Base-by-base conservation (phyloP, 106 monocot genomes). In the Ottelia alismoides region DNA sequence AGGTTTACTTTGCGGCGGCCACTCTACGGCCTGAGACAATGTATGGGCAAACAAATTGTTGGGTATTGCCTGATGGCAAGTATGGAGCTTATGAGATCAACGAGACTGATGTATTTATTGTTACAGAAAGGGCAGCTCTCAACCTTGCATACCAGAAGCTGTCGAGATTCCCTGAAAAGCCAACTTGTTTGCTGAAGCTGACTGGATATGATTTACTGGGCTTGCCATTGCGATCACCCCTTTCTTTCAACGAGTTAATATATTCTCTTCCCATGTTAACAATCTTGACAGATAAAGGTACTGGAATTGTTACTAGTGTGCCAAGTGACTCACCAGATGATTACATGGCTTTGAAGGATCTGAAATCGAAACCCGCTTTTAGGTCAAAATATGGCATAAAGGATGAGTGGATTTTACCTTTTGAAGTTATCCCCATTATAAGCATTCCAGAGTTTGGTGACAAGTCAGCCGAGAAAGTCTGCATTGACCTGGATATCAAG, bases 81-180 rank as follows among this genome's bases (percentile, higher is more conserved):
- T 92, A 92, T 61, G 92, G 92, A 1, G 92, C 92, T n/a, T 92
- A 67, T 73, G 92, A 92, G 60, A 80, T 87, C 28, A 92, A 83
- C 58, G 87, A 87, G 4, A 68, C 76, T 1, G 92, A 92, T 62
- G 80, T 92, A 43, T 92, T 92, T 31, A 74, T 92, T 47, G 25
- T 87, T 31, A 92, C 92, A 5, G 56, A 77, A 30, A 77, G 92
- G 49, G 71, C 83, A 25, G 92, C 92, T 11, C 62, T 83, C 4
- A 87, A 92, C 43, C 77, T 92, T 52, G 71, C 92, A 20, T 87
- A 87, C 48, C 83, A 92, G 73, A 76, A 80, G 30, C 43, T 87
- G 35, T 92, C 92, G 7, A 66, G 66, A 20, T 58, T 79, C 52
- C 76, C 92, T 3, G 74, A 92, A 28, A 79, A 79, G 31, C 86